Evolutionary conservation across 305 asterid genomes (phyloP), one percentile per base, ranked within the genome.

Genomic region (Rubia peregrina): DNA sequence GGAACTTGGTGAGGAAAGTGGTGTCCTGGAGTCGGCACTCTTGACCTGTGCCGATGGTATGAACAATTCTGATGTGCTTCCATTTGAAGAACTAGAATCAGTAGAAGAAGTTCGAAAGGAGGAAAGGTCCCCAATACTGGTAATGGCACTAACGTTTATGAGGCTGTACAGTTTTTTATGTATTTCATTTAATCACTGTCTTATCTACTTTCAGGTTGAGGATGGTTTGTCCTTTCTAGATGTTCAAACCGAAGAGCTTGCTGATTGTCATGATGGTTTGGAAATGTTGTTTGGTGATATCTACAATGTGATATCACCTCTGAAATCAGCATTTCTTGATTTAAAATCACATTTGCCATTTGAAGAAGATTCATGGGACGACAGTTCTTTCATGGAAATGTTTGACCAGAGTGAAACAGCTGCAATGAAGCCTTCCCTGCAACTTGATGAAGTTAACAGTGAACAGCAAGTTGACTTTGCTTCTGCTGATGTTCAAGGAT

Each of bases 241-340:
- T 62, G 46, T 16, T 42, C 44, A 62, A 62, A 12, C 26, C 5
- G 67, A 62, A 19, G 19, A n/a, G 10, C 67, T 42, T 33, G 67
- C 46, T 33, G 67, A 62, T 36, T 62, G n/a, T 62, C 11, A 24
- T 36, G 67, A 62, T 24, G 67, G 42, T 36, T n/a, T 62, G n/a
- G 67, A 62, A 6, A 1, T 13, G 67, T 38, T 36, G 10, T 62
- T 33, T 62, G 44, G 46, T 36, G 67, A 62, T 62, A 33, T 33
- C 46, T 14, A 16, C 22, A 59, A 59, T 36, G 19, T 62, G 67
- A 36, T 62, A 14, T 33, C 67, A 62, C 22, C 46, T 3, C 22
- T 12, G 44, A 16, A 36, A 26, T 33, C 43, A 30, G 19, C 46
- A 62, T 36, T 43, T 30, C 67, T 16, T 26, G 67, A 33, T n/a